phyloP scores from a whole-genome alignment of 371 early-diverging fungal genomes.

The Rhizopus delemar region DNA sequence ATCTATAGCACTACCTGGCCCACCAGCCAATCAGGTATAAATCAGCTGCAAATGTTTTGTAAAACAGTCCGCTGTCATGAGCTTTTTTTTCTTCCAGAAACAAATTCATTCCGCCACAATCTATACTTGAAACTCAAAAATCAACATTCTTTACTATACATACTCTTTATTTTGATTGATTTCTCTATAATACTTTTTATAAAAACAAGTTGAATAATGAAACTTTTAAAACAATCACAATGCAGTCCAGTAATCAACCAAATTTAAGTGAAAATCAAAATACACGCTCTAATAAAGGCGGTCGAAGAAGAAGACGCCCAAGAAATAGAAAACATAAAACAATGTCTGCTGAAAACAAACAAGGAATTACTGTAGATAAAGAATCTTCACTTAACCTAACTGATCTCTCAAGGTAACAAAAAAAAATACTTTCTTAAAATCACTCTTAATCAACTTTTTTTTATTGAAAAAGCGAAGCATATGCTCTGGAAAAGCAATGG shows the following conservation, averaged over 20 bases:
- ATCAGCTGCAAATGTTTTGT: too few species aligned
- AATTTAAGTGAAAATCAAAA: slow-evolving; percentile 3
- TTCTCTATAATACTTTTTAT: neutral
- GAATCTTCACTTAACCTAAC: slow-evolving; percentile 16
- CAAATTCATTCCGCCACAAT: too few species aligned
- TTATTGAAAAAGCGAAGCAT: slow-evolving; percentile 39
- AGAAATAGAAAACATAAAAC: slow-evolving; percentile 25
- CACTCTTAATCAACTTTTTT: neutral
- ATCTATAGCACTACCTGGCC: too few species aligned
- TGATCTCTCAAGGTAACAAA: slow-evolving; percentile 33
- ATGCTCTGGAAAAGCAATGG: slow-evolving; percentile 51
- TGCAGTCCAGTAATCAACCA: slow-evolving; percentile 3
- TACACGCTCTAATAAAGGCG: neutral
- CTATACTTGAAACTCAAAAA: too few species aligned
- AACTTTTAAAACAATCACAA: neutral
- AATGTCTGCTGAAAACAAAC: neutral
- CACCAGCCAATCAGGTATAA: too few species aligned
- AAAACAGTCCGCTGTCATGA: too few species aligned
- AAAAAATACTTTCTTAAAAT: too few species aligned
- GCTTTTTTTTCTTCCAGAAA: too few species aligned
- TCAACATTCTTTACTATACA: too few species aligned
- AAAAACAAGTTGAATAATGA: slow-evolving; percentile 5
- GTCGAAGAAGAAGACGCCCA: slow-evolving; percentile 13
- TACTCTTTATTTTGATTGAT: neutral
- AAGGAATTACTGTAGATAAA: slow-evolving; percentile 6